phyloP scores from a whole-genome alignment of 2,329 filamentous ascomycete genomes.

The Verticillium dahliae region DNA sequence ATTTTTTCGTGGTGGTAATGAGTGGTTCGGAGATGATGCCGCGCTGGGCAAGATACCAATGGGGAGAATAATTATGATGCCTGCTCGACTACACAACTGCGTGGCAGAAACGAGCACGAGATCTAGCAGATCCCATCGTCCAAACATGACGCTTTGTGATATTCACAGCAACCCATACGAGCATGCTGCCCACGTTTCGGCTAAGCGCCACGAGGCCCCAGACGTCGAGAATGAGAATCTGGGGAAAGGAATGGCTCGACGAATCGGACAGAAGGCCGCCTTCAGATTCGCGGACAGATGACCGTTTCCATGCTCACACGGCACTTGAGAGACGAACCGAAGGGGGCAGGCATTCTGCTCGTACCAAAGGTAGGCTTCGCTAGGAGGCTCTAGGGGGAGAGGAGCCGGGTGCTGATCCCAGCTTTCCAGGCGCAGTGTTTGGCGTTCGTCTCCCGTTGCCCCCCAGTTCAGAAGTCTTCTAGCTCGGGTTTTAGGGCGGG shows the following conservation, averaged over 20 bases:
- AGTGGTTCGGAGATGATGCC: neutral
- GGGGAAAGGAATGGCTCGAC: neutral
- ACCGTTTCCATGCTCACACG: neutral
- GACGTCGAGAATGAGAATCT: neutral
- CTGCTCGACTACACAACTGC: neutral
- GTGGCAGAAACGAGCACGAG: neutral
- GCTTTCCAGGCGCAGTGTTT: neutral
- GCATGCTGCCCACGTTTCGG: neutral
- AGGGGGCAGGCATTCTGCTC: neutral
- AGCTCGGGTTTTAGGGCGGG: neutral
- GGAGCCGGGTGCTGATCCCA: neutral
- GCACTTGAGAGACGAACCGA: neutral
- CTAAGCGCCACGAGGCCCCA: neutral
- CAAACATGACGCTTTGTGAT: neutral
- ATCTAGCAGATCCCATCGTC: neutral
- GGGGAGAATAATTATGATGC: neutral
- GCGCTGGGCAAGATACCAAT: neutral
- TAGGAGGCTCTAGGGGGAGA: neutral
- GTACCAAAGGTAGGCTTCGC: neutral
- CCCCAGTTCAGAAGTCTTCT: neutral
- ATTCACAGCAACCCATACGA: neutral
- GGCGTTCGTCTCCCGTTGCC: no score
- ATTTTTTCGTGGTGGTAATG: constrained; percentile 1
- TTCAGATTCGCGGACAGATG: neutral
- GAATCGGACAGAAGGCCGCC: constrained; percentile 4